Evolutionary conservation across 345 rosid species (phyloP).

Genomic region (Rubroshorea leprosula): DNA sequence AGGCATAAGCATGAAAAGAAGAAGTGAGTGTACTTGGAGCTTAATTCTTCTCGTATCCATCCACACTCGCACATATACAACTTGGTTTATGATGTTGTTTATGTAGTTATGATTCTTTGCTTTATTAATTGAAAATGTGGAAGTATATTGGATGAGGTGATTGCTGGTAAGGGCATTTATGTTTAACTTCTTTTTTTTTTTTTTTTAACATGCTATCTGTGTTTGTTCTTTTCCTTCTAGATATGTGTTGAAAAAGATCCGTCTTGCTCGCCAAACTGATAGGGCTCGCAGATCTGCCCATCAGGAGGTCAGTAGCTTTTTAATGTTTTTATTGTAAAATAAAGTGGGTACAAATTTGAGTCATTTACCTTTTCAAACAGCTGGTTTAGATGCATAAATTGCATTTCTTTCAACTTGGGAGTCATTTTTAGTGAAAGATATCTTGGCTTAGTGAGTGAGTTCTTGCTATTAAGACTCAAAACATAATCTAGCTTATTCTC

Average conservation of each 20-base stretch:
- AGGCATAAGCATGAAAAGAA: slow-evolving; percentile 92
- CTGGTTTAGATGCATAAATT: too few relatives aligned
- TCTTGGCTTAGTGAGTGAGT: background rate
- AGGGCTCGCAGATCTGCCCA: slow-evolving; percentile 91
- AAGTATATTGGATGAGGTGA: background rate
- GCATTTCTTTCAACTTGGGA: too few relatives aligned
- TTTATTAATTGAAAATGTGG: background rate
- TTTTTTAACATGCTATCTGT: too few relatives aligned
- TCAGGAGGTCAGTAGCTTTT: slow-evolving; percentile 58
- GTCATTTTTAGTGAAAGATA: too few relatives aligned
- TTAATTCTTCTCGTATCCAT: background rate
- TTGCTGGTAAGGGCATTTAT: slow-evolving; percentile 4
- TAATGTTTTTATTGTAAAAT: background rate
- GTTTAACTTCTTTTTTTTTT: too few relatives aligned
- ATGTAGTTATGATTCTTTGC: background rate
- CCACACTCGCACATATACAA: background rate
- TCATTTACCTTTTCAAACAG: too few relatives aligned
- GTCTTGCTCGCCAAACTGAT: slow-evolving; percentile 95
- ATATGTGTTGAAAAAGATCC: slow-evolving; percentile 88
- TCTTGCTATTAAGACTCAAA: background rate
- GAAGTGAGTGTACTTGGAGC: slow-evolving; percentile 43
- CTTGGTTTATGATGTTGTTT: background rate
- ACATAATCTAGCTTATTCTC: background rate
- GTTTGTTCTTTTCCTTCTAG: slow-evolving; percentile 37
- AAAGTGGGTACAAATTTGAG: too few relatives aligned